These are phyloP conservation scores for Hypoxylon fragiforme DNA, from an alignment of 495 filamentous ascomycete genomes.

Conservation along the genomic window DNA sequence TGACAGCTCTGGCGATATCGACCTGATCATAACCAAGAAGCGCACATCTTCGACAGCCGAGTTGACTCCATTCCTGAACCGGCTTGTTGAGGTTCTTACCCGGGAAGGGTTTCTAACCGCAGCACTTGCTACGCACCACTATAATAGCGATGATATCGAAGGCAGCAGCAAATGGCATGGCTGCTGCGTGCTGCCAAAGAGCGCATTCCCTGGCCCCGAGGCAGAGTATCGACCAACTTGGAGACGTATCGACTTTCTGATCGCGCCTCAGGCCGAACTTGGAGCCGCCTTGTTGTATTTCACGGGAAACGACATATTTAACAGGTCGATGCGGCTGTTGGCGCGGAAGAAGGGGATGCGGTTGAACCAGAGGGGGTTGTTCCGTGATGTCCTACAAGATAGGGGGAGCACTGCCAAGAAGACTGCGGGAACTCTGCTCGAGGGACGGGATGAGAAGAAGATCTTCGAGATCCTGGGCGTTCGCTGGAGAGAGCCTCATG, in stretches of 20 bases:
- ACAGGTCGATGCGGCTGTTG: slow-evolving; percentile 81
- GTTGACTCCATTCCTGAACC: slow-evolving; percentile 63
- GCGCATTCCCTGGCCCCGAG: slow-evolving; percentile 24
- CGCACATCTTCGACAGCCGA: slow-evolving; percentile 60
- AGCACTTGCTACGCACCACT: slow-evolving; percentile 44
- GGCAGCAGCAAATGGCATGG: slow-evolving; percentile 82
- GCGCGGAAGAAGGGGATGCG: slow-evolving; percentile 84
- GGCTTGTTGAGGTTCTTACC: slow-evolving; percentile 65
- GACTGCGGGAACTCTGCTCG: slow-evolving; percentile 74
- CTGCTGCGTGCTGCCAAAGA: slow-evolving; percentile 66
- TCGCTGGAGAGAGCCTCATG: slow-evolving; percentile 80
- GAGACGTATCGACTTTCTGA: slow-evolving; percentile 84
- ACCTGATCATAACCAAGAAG: slow-evolving; percentile 80
- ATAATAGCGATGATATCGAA: slow-evolving; percentile 33
- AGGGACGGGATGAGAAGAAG: slow-evolving; percentile 74
- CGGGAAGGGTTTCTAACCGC: slow-evolving; percentile 60
- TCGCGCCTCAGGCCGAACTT: slow-evolving; percentile 79
- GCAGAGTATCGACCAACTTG: slow-evolving; percentile 51
- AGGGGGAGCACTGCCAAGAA: slow-evolving; percentile 60
- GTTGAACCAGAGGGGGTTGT: slow-evolving; percentile 84
- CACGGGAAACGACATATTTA: slow-evolving; percentile 96
- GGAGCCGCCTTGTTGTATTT: slow-evolving; percentile 95
- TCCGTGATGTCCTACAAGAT: slow-evolving; percentile 70
- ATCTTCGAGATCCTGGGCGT: slow-evolving; percentile 89
- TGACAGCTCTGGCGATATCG: slow-evolving; percentile 75